Percentiles rank a stretch among this genome's conserved stretches.
These are phyloP conservation scores for Melocanna baccifera DNA, from an alignment of 176 grass and related monocot species.

Conservation along the genomic window DNA sequence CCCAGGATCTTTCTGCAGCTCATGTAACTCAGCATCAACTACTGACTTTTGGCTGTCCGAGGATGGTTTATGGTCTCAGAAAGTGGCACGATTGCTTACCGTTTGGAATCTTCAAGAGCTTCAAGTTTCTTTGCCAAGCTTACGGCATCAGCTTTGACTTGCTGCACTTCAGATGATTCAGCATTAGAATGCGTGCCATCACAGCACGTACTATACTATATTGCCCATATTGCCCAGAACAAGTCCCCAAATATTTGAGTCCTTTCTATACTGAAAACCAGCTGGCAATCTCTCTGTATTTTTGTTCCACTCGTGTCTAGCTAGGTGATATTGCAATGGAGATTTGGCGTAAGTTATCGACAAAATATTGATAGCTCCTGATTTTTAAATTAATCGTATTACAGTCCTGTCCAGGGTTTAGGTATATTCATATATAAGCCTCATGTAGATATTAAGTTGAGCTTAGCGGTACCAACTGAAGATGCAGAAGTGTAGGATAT, in stretches of 20 bases:
- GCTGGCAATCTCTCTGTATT: background rate
- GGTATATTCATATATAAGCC: background rate
- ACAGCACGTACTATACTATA: background rate
- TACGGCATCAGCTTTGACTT: conserved; percentile 47
- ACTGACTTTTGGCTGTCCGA: background rate
- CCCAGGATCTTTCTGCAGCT: conserved; percentile 53
- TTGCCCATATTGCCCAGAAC: background rate
- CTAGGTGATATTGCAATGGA: background rate
- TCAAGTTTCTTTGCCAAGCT: conserved; percentile 56
- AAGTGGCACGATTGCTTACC: conserved; percentile 27
- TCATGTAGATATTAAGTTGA: background rate
- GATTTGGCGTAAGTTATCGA: background rate
- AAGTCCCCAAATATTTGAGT: background rate
- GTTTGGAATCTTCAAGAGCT: conserved; percentile 51
- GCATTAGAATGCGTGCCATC: conserved; percentile 9
- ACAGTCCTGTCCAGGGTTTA: background rate
- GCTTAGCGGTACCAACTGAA: background rate
- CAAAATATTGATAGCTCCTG: background rate
- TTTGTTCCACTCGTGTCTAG: background rate
- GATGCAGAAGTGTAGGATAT: background rate
- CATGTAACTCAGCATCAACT: background rate
- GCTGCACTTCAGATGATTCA: conserved; percentile 40
- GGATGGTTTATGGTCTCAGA: background rate
- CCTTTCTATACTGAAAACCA: background rate
- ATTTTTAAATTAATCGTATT: background rate